Evolutionary conservation across 495 filamentous ascomycete species (phyloP), one percentile per base, ranked within the genome.

Genomic region (Xanthoparmelia taractica): DNA sequence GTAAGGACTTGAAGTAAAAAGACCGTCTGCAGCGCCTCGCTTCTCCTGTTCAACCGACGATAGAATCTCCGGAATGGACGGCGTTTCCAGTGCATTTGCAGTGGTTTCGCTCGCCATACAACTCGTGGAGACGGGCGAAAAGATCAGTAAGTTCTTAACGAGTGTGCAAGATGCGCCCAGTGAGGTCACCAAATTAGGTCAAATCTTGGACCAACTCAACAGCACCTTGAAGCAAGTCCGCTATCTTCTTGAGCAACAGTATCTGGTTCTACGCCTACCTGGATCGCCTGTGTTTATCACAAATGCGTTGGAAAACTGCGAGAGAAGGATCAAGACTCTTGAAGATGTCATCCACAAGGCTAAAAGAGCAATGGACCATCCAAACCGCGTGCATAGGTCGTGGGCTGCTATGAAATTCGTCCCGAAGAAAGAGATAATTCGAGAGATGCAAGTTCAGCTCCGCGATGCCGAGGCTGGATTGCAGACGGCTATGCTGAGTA

Each of bases 181-280:
- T 5, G 58, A 60, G 18, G 33, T 48, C 15, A 34, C 34, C 23
- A 60, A 33, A 15, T n/a, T 60, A 25, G 25, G 12, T 13, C 40
- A 60, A 27, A 29, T n/a, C 40, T 20, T 60, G 41, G 58, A 60
- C 13, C 58, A 60, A n/a, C 33, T 60, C 5, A 27, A 48, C n/a
- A 20, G 29, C 27, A 48, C 40, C 15, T 34, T 60, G 29, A 34
- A 47, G 7, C 58, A 60, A 27, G 58, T 60, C 27, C 48, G 33
- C 27, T 47, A 18, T 23, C 29, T 47, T n/a, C 40, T 60, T 33
- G 58, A 60, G 58, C 58, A 60, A 13, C 58, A 60, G 29, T 45
- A 41, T 27, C 7, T 58, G n/a, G 20, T 58, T 41, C 41, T 43
- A 15, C 57, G 57, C 2, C 37, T 58, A 12, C 37, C 57, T 1